Base-by-base conservation (phyloP, 495 filamentous ascomycete genomes). In the Daldinia grandis region DNA sequence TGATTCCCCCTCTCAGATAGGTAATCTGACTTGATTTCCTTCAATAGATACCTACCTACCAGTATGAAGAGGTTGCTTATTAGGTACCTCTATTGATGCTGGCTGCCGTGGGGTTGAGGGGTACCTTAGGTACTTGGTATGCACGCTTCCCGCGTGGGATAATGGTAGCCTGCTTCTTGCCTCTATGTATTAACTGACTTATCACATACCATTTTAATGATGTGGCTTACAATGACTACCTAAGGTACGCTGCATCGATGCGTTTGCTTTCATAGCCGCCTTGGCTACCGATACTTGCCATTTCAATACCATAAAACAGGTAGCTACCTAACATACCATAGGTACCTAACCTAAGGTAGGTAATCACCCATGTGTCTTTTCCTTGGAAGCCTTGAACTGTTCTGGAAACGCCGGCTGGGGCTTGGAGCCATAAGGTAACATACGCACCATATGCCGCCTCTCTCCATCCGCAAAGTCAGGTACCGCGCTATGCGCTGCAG, bases 401-500 rank as follows among this genome's bases (percentile, higher is more conserved):
- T 69, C 27, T 58, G 72, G 76, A 30, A 58, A 65, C 27, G 54
- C 62, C 3, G 62, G 62, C 31, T 65, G 25, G 9, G 68, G 68
- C 28, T 50, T 61, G 12, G 49, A 44, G 3, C 61, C 68, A 19
- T 66, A 58, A 12, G 68, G 68, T 28, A 62, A 60, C 17, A 72
- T 60, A 3, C 63, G 58, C 33, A 68, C 50, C 37, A 56, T 35
- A 28, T 67, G 63, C 8, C 64, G 63, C 2, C 64, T 54, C 51
- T 72, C 68, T 12, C 62, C 68, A 31, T 64, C 68, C 12, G 62
- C 38, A 35, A 66, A 71, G 33, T 71, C 68, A 14, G 63, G 68
- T 5, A 64, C 51, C 15, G 63, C 61, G 21, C 54, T 60, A 64
- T 71, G 68, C 12, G 63, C 63, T 9, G 60, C 58, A 14, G 63